Base-by-base conservation (phyloP, 169 alveolate genomes). In the Plasmodium falciparum region DNA sequence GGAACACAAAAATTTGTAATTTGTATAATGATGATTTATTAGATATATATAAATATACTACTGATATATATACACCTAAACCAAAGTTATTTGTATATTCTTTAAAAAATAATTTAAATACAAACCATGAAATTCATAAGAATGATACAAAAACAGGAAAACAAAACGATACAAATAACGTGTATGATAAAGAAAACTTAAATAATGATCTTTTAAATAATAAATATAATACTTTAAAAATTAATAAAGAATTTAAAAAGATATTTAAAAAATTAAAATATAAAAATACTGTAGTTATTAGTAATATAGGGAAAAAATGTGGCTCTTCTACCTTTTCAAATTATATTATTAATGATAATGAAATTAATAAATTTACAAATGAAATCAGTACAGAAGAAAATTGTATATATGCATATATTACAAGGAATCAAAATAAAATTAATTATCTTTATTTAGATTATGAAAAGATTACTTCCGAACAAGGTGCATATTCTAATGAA, bases 301-400 rank as follows among this genome's bases (percentile, higher is more conserved):
- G 89, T 43, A 76, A 76, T 58, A 58, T 76, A 20, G 89, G 89
- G 4, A 52, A 61, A 43, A 76, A 76, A 52, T 39, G 65, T 3
- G 89, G 89, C 4, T 63, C 89, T 1, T 47, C 89, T 29, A 76
- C 89, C 70, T 76, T 76, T 13, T 76, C 89, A 20, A 76, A 65
- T 47, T 43, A 63, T 20, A 76, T 76, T 7, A 17, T 39, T 6
- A 76, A 49, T 39, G 15, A 13, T 17, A 22, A 17, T 15, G 59
- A 65, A 15, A 58, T 50, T 39, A n/a, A 39, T n/a, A 39, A 43
- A 39, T 76, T 76, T 58, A 9, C 58, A 13, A 54, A 15, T 9
- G 69, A 70, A 49, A 12, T 11, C 24, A 13, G 17, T 24, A 50
- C 49, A 15, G 71, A 76, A 56, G 49, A 54, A 24, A 65, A 76